phyloP scores from a whole-genome alignment of 1,284 basidiomycete genomes.

The Cystobasidiaceae sp. region DNA sequence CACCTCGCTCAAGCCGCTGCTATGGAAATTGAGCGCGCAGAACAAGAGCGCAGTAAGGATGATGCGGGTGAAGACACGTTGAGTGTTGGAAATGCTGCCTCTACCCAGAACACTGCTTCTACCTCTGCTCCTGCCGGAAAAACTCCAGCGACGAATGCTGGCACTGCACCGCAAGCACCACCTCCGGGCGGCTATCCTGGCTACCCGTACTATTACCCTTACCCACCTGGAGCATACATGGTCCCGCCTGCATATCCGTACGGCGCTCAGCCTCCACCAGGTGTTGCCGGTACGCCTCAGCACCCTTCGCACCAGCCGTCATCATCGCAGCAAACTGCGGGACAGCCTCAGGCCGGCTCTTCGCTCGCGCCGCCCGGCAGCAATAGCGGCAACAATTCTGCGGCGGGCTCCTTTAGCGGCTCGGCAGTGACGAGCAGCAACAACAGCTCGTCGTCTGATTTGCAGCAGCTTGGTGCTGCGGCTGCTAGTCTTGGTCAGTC shows the following conservation, averaged over 20 bases:
- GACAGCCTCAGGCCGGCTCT: too few relatives aligned
- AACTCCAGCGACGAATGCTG: neutral
- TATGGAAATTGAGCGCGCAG: conserved; percentile 29
- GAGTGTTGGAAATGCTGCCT: too few relatives aligned
- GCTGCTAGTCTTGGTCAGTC: too few relatives aligned
- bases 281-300: too few relatives aligned
- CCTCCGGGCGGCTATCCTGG: conserved; percentile 1
- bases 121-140: neutral
- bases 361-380: conserved; percentile 24
- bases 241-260: conserved; percentile 19
- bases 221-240: conserved; percentile 21
- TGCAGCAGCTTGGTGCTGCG: neutral
- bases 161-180: neutral
- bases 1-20: conserved; percentile 31
- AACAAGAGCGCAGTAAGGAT: conserved; percentile 15
- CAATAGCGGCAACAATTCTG: conserved; percentile 3
- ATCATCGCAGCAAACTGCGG: too few relatives aligned
- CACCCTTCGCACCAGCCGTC: too few relatives aligned
- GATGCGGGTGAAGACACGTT: neutral
- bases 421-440: neutral
- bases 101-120: too few relatives aligned
- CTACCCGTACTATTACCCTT: conserved; percentile 29
- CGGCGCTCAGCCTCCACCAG: conserved; percentile 9
- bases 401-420: neutral
- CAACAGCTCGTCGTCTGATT: conserved; percentile 13